Evolutionary conservation across 345 rosid species (phyloP), one percentile per base, ranked within the genome.

Genomic region (Adansonia digitata): DNA sequence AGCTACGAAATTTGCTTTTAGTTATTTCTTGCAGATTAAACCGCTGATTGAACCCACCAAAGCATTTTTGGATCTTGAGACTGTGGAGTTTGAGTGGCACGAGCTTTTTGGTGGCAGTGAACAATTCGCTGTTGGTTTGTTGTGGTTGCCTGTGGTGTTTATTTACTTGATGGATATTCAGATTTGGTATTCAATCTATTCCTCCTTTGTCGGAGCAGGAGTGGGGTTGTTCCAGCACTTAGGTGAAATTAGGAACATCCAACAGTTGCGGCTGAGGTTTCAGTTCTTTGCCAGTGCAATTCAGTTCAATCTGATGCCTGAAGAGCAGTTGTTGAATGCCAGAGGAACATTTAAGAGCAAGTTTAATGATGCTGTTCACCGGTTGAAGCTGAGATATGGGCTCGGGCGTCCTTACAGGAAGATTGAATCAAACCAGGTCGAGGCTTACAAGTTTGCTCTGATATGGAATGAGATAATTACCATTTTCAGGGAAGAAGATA

Each of bases 261-360:
- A 84, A 80, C 98, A 94, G 76, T 79, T 92, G 84, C 89, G 93
- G 86, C 82, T 92, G 78, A 89, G 98, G 83, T 94, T 90, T 82
- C 98, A 94, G 86, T 94, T 94, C 88, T 91, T 94, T 84, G 98
- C 98, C 2, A 89, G 98, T 74, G 98, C 98, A 15, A 90, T 94
- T 76, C 98, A 94, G 85, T 94, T 94, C 81, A 94, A 92, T 86
- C 91, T 92, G 74, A 88, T 94, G 98, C 96, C 97, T 0, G 94
- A 94, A 80, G 97, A 94, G 88, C 98, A 94, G 85, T 87, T 92
- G 70, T 69, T 90, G 79, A 87, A 89, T 85, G 89, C 91, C n/a
- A 82, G 92, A 83, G 95, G 96, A 31, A 83, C 86, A 0, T 73
- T 92, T 69, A 91, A 78, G 87, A 92, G 83, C 87, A 94, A 92